Evolutionary conservation across 2,329 filamentous ascomycete genomes (phyloP), one percentile per base, ranked within the genome.

Genomic region (Colletotrichum chrysophilum): DNA sequence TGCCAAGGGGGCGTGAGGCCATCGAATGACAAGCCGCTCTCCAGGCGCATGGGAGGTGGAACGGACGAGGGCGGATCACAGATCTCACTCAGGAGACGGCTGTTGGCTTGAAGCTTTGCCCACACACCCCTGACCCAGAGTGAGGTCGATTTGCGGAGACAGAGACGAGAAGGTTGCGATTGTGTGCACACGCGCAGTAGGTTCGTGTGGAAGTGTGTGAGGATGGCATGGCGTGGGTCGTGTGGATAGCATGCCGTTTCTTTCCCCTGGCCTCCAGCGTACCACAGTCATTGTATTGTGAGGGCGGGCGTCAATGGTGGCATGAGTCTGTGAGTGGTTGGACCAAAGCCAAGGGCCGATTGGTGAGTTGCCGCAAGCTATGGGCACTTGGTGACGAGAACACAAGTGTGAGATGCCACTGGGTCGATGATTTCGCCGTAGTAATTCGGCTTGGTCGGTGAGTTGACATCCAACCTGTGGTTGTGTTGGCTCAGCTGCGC

Each of bases 61-160:
- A 70, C 66, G 70, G 70, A 61, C 62, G 66, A 65, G 60, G 66
- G 61, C 66, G 74, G 74, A 75, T 75, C 74, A 71, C 67, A 76
- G 74, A 76, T 76, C 71, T 76, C 48, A 26, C 18, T 74, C 58
- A 58, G 28, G 61, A 62, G 74, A 75, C 70, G 32, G 48, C 60
- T 61, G 74, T 76, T 76, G 74, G 74, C 73, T 76, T 69, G 65
- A 28, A n/a, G 34, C 68, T 64, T 69, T 75, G 62, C 48, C 64
- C 58, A 69, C 70, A 74, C 74, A 48, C 74, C 71, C 62, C 70
- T 26, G 8, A 38, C 43, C 10, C 32, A 34, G 38, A 36, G 48
- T 16, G 60, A 36, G 60, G 7, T 30, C 62, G 62, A 65, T 24
- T 52, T 67, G 30, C 56, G 70, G 68, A 70, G 67, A 65, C 71